phyloP scores from a whole-genome alignment of 2,329 filamentous ascomycete genomes.

The Fusarium succisae region DNA sequence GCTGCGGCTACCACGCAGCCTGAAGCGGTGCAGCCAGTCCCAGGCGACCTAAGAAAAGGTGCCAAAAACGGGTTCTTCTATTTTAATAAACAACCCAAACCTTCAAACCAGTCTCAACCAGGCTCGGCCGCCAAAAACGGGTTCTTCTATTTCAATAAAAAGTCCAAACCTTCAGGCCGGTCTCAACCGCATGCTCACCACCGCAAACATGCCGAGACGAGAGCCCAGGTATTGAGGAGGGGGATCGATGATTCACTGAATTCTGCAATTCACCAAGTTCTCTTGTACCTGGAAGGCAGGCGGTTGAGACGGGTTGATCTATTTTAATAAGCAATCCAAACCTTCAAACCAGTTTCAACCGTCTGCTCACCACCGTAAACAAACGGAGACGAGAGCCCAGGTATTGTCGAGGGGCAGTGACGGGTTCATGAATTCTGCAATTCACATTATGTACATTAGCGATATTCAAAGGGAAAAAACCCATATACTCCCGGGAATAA shows the following conservation, averaged over 20 bases:
- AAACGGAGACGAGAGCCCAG: slow-evolving; percentile 50
- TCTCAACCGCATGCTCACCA: not conserved
- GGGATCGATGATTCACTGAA: too few relatives aligned
- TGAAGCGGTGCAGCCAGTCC: slow-evolving; percentile 24
- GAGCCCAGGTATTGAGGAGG: slow-evolving; percentile 47
- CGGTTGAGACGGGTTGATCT: too few relatives aligned
- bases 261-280: too few relatives aligned
- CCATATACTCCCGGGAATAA: not conserved
- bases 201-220: slow-evolving; percentile 48
- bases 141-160: slow-evolving; percentile 63
- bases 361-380: slow-evolving; percentile 31
- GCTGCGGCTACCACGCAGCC: slow-evolving; percentile 21
- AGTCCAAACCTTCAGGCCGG: too few relatives aligned
- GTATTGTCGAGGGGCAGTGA: slow-evolving; percentile 51
- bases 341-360: too few relatives aligned
- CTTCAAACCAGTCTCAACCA: slow-evolving; percentile 48
- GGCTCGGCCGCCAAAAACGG: slow-evolving; percentile 12
- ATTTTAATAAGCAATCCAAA: too few relatives aligned
- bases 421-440: slow-evolving; percentile 32
- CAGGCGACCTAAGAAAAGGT: slow-evolving; percentile 53
- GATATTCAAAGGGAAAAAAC: not conserved
- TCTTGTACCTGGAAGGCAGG: too few relatives aligned
- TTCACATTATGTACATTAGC: not conserved
- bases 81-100: slow-evolving; percentile 58
- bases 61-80: slow-evolving; percentile 62